Base-by-base conservation (phyloP, 2,329 filamentous ascomycete species). In the Nannizzia gypsea region DNA sequence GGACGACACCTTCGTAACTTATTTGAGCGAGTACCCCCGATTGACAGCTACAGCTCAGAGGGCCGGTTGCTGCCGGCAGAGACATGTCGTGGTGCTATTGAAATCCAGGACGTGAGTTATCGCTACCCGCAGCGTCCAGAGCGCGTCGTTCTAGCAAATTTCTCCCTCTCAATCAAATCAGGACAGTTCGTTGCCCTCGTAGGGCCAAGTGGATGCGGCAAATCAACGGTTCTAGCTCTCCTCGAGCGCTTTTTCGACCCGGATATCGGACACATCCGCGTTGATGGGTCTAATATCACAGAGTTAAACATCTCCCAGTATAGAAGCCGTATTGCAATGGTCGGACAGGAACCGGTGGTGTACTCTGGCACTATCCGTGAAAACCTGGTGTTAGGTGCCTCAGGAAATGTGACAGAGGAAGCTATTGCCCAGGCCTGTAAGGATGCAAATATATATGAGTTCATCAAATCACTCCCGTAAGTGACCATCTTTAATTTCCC, bases 161-260 rank as follows among this genome's bases (percentile, higher is more conserved):
- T 96, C 13, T 85, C 92, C 61, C 62, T 77, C 59, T 74, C 69
- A 3, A 72, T 77, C 62, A 72, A 74, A 60, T 73, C 75, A n/a
- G 75, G 75, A 13, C 74, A 77, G 62, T 77, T 77, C 62, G 67
- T 77, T 72, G 92, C 92, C 0, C 81, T 97, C 1, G 92, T 97
- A 6, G 93, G 92, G n/a, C 87, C 91, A 0, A 92, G 88, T 50
- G 92, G 93, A 1, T 96, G 91, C 69, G 92, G 93, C 60, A 97
- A 99, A 77, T 89, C 85, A 54, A 97, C 92, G 0, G 93, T 91
- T 0, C 95, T 97, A 69, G 88, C 89, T 3, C 80, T 97, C 3
- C 78, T 97, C 28, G 92, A 97, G 72, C 87, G 92, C 40, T 97
- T 97, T 77, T 97, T 97, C 70, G 90, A 97, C 67, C 89, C 91